Evolutionary conservation across 176 grass and related monocot species (phyloP).

Genomic region (Poa annua): DNA sequence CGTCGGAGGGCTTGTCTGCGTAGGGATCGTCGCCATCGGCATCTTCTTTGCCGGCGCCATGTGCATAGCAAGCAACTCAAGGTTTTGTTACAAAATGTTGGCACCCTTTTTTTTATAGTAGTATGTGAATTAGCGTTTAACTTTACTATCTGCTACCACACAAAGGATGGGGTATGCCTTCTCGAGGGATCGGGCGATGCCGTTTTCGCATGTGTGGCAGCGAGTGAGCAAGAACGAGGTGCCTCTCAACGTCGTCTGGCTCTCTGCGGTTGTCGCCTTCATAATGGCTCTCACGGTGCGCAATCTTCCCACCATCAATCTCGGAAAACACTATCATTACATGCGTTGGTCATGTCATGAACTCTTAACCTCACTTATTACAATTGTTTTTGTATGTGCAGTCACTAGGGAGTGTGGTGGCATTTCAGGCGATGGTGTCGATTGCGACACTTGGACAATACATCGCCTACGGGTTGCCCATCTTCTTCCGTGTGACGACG

Average conservation of each 20-base stretch:
- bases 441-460: slow-evolving; percentile 64
- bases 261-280: slow-evolving; percentile 60
- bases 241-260: slow-evolving; percentile 75
- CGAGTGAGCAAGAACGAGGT: slow-evolving; percentile 67
- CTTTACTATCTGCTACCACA: no score
- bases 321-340: not conserved
- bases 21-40: slow-evolving; percentile 57
- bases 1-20: slow-evolving; percentile 54
- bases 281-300: slow-evolving; percentile 67
- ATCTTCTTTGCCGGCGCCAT: slow-evolving; percentile 57
- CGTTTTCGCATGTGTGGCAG: slow-evolving; percentile 56
- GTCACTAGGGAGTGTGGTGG: slow-evolving; percentile 74
- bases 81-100: not conserved
- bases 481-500: slow-evolving; percentile 80
- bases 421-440: slow-evolving; percentile 84
- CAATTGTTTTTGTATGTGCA: not conserved
- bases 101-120: no score
- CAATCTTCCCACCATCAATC: not conserved
- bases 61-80: slow-evolving; percentile 54
- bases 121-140: no score
- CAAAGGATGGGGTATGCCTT: slow-evolving; percentile 63
- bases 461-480: slow-evolving; percentile 76
- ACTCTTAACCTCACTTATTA: not conserved
- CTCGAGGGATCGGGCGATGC: slow-evolving; percentile 77
- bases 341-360: not conserved